Evolutionary conservation across 208 protist genomes (phyloP), one percentile per base, ranked within the genome.

Genomic region (Phytomonas francai): DNA sequence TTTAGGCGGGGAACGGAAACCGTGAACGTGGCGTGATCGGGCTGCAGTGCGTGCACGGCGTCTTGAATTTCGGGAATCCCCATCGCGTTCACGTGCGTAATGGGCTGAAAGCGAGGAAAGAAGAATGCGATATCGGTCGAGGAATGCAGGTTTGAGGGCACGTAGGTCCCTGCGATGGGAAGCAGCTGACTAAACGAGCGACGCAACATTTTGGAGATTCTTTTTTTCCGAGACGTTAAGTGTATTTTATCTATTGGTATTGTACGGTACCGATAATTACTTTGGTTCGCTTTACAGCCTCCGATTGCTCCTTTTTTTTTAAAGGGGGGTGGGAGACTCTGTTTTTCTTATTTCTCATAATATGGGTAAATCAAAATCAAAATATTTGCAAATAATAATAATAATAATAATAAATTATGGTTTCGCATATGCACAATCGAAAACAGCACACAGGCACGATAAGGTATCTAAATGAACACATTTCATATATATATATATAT

Each of bases 71-170:
- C 86, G 0, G 89, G 87, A 42, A 95, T 88, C 49, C 85, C 80
- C 27, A 79, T 74, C 39, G 71, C 22, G 45, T 59, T 65, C 32
- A 92, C 62, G 78, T 95, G 89, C 5, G 76, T 79, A 30, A 42
- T 25, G 3, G 87, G 86, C 70, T 90, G 84, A 68, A 95, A 93
- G 59, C 89, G 80, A 1, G 89, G 87, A 62, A 81, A 90, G 72
- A 90, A 95, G 67, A 93, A 95, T 56, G 85, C 87, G 70, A 93
- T 58, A 62, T 95, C 89, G n/a, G 72, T 83, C 8, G 85, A 72
- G 33, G 83, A 76, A 54, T 80, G 60, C 68, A 93, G 65, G 57
- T 63, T 70, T 12, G 29, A 54, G 19, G 65, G 65, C 31, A 61
- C 65, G 30, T 49, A 69, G 25, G 16, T 60, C 25, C 34, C 30